These are phyloP conservation scores for Paspalum vaginatum DNA, from an alignment of 176 grass and related monocot species.

Conservation along the genomic window DNA sequence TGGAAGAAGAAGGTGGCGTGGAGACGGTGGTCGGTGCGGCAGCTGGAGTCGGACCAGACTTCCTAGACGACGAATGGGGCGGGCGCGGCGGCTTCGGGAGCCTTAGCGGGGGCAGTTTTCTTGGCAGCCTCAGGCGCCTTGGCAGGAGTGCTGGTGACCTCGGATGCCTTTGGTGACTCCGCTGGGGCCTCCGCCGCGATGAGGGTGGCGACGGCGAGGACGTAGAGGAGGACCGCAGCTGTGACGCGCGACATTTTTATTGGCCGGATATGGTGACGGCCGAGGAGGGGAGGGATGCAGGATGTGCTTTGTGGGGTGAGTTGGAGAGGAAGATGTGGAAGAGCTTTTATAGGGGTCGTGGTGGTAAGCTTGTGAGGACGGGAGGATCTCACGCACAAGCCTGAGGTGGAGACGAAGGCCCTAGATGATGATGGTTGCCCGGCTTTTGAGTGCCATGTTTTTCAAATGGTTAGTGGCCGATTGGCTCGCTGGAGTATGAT, in stretches of 20 bases:
- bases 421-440: neutral
- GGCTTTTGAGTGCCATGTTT: slow-evolving; percentile 37
- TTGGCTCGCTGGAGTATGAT: no score
- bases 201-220: slow-evolving; percentile 33
- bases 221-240: slow-evolving; percentile 45
- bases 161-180: slow-evolving; percentile 42
- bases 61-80: neutral
- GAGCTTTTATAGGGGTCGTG: slow-evolving; percentile 16
- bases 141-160: neutral
- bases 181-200: slow-evolving; percentile 34
- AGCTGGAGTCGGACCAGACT: slow-evolving; percentile 29
- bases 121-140: slow-evolving; percentile 40
- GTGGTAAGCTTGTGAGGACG: neutral
- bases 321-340: slow-evolving; percentile 12
- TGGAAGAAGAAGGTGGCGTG: neutral
- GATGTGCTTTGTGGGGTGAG: slow-evolving; percentile 53
- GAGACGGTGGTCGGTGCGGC: neutral
- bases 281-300: neutral
- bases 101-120: slow-evolving; percentile 1
- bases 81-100: neutral
- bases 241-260: slow-evolving; percentile 47
- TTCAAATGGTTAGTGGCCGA: slow-evolving; percentile 1
- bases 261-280: neutral
- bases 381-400: slow-evolving; percentile 6
- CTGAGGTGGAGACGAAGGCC: neutral